These are phyloP conservation scores for Microdochium bolleyi DNA, from an alignment of 2,329 filamentous ascomycete species.

Conservation along the genomic window DNA sequence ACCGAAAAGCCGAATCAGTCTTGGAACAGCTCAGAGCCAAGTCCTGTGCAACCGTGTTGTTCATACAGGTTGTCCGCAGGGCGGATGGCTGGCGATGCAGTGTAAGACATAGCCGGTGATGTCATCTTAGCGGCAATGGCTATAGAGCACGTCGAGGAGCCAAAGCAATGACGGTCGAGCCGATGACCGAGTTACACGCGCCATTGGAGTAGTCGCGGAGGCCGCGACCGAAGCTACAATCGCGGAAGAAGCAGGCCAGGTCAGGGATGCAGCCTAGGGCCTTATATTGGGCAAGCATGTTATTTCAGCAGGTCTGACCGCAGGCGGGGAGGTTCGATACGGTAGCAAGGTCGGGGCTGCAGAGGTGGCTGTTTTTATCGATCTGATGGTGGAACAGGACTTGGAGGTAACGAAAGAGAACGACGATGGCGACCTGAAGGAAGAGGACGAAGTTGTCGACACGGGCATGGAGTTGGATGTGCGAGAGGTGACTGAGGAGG, in stretches of 20 bases:
- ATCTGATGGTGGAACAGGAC: not conserved
- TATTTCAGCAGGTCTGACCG: not conserved
- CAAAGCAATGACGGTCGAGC: not conserved
- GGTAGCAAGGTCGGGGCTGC: not conserved
- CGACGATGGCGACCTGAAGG: not conserved
- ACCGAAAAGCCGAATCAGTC: conserved; percentile 5
- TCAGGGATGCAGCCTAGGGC: not conserved
- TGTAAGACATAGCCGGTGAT: not conserved
- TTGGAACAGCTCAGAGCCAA: conserved; percentile 3
- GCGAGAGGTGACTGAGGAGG: not conserved
- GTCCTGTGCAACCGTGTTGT: not conserved
- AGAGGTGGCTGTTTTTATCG: not conserved
- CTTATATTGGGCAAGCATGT: not conserved
- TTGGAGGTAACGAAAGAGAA: not conserved
- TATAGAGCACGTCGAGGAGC: not conserved
- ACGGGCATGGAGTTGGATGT: not conserved
- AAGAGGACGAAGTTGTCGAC: not conserved
- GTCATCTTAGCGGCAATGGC: not conserved
- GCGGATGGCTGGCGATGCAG: not conserved
- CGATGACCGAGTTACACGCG: not conserved
- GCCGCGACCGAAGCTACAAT: not conserved
- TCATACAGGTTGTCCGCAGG: not conserved
- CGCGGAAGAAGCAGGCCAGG: not conserved
- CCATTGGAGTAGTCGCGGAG: conserved; percentile 1
- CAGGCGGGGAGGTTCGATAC: not conserved